Evolutionary conservation across 352 stramenopile genomes (phyloP).

Genomic region (Phytophthora vignae): DNA sequence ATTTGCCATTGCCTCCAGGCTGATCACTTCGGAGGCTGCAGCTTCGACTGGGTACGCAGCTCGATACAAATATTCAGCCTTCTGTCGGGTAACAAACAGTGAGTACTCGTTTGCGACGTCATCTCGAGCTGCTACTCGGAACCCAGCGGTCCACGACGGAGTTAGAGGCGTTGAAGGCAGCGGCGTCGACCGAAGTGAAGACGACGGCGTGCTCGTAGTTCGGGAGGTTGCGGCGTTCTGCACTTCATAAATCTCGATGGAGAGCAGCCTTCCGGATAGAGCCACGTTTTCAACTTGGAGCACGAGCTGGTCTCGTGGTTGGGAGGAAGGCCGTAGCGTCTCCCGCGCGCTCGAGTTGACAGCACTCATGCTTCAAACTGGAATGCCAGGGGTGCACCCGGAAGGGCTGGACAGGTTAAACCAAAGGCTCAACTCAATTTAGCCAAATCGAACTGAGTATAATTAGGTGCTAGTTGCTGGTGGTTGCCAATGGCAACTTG

Average conservation of each 20-base stretch:
- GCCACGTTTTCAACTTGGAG: constrained; percentile 44
- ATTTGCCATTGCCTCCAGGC: constrained; percentile 48
- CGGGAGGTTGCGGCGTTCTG: constrained; percentile 15
- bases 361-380: constrained; percentile 20
- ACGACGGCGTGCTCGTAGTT: constrained; percentile 11
- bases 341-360: background rate
- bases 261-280: constrained; percentile 44
- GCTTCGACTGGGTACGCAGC: constrained; percentile 27
- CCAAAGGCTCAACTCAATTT: background rate
- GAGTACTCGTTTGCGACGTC: constrained; percentile 76
- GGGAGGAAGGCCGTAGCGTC: constrained; percentile 16
- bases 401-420: background rate
- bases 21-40: background rate
- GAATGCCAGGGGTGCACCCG: background rate
- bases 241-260: constrained; percentile 49
- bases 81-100: constrained; percentile 55
- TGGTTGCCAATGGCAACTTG: no score
- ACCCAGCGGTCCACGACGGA: constrained; percentile 31
- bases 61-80: constrained; percentile 55
- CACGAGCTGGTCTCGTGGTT: constrained; percentile 39
- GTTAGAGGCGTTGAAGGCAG: constrained; percentile 10
- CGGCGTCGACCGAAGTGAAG: constrained; percentile 10
- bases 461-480: background rate
- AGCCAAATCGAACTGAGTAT: background rate
- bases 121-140: constrained; percentile 64